Base-by-base conservation (phyloP, 306 rosid species). In the Vigna mungo region DNA sequence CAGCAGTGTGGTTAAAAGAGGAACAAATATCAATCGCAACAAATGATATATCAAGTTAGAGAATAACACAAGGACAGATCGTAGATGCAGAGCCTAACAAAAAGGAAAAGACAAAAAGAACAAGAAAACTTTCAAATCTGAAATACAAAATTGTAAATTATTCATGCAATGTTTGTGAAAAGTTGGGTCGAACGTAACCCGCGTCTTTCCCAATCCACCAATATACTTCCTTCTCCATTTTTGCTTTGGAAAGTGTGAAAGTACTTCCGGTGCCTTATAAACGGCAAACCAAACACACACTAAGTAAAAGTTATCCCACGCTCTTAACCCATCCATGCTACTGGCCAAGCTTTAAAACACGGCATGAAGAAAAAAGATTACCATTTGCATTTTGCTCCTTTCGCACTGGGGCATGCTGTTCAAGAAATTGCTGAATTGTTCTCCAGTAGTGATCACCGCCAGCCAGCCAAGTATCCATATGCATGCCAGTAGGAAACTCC, bases 401-500 rank as follows among this genome's bases (percentile, higher is more conserved):
- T 51, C 59, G 79, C 81, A 56, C 88, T 12, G 91, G 88, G 70
- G 78, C 89, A 80, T 88, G 85, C 66, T 88, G 78, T 74, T 80
- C 86, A 63, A 96, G 75, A 82, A 96, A 96, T 81, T 86, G 86
- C 76, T 78, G 91, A 78, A 93, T 51, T 71, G 99, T 86, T 84
- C 85, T 87, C 99, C 99, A 96, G 80, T 96, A 96, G 9, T 77
- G 74, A 72, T 91, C 99, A 41, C 99, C 99, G 80, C 99, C 99
- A 41, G 92, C 60, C 14, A 84, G 65, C 99, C 99, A 96, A 71
- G 99, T 93, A 82, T 96, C 96, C 99, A 96, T 96, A 83, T 96
- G 99, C 99, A 93, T 96, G 69, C 99, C 99, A 6, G 84, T 81
- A 49, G 98, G 97, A 82, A 96, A 91, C 7, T 96, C 98, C 73